Evolutionary conservation across 768 basidiomycete genomes (phyloP).

Genomic region (Boletellus sp.): DNA sequence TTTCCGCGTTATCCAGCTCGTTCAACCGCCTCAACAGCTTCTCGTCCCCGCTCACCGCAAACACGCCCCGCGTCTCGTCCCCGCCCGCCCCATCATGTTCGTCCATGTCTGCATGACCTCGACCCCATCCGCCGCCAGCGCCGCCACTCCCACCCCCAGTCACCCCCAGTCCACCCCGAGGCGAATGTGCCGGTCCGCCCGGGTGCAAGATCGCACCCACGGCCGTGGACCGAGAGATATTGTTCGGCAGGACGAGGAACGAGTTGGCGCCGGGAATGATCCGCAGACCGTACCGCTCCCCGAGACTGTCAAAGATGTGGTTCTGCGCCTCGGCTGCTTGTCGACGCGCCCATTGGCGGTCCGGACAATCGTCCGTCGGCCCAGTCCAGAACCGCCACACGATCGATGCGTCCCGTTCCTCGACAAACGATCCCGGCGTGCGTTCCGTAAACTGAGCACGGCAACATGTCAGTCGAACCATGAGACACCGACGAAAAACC

Average conservation of each 20-base stretch:
- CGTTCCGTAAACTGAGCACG: slow-evolving; percentile 76
- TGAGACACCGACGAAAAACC: slow-evolving; percentile 25
- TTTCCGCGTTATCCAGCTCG: slow-evolving; percentile 70
- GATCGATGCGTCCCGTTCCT: slow-evolving; percentile 77
- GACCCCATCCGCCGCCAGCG: not conserved
- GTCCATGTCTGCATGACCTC: not conserved
- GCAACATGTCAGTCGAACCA: not conserved
- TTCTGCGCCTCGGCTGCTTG: slow-evolving; percentile 92
- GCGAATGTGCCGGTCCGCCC: slow-evolving; percentile 44
- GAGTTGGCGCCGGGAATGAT: slow-evolving; percentile 78
- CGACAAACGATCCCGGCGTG: slow-evolving; percentile 81
- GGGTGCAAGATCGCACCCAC: slow-evolving; percentile 77
- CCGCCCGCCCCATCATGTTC: slow-evolving; percentile 26
- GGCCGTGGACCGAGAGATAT: slow-evolving; percentile 79
- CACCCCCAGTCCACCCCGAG: slow-evolving; percentile 30
- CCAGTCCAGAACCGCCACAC: slow-evolving; percentile 85
- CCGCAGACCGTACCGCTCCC: slow-evolving; percentile 77
- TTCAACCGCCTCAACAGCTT: slow-evolving; percentile 72
- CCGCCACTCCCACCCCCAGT: slow-evolving; percentile 31
- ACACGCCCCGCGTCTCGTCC: slow-evolving; percentile 54
- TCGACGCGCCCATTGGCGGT: slow-evolving; percentile 77
- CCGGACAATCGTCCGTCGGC: slow-evolving; percentile 42
- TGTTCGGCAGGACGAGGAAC: slow-evolving; percentile 81
- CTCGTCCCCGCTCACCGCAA: slow-evolving; percentile 74
- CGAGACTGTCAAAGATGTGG: slow-evolving; percentile 85